Percentiles rank a stretch among this genome's conserved stretches.
These are phyloP conservation scores for Termitomyces sp. DNA, from an alignment of 768 basidiomycete species.

Conservation along the genomic window DNA sequence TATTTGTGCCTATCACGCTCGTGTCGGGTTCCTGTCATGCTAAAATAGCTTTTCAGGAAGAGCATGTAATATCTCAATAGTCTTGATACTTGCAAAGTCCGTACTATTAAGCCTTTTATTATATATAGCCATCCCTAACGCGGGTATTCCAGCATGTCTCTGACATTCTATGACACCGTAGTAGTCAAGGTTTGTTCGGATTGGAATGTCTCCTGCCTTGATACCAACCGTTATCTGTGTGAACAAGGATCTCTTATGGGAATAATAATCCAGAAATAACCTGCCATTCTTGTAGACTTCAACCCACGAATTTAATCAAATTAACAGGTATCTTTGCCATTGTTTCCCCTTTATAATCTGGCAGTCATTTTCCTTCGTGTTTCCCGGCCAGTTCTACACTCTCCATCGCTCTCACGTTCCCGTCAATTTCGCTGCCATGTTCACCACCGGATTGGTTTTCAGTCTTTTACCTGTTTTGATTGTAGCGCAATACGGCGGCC, in stretches of 20 bases:
- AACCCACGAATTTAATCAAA: background rate
- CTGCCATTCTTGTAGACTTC: background rate
- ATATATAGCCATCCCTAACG: background rate
- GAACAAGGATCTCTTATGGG: slow-evolving; percentile 4
- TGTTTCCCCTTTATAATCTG: background rate
- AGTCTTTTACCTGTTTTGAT: slow-evolving; percentile 27
- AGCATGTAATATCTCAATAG: background rate
- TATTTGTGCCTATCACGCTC: background rate
- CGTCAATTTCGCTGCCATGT: slow-evolving; percentile 14
- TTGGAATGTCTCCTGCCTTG: background rate
- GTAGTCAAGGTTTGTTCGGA: background rate
- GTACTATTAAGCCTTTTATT: background rate
- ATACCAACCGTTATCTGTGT: background rate
- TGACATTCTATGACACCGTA: background rate
- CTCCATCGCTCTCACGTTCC: background rate
- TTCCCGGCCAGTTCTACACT: background rate
- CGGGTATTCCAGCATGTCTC: background rate
- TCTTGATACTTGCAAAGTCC: background rate
- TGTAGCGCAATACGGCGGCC: slow-evolving; percentile 30
- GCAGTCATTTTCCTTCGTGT: background rate
- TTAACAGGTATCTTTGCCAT: background rate
- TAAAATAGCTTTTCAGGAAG: background rate
- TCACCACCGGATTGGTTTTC: slow-evolving; percentile 19
- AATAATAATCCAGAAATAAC: background rate
- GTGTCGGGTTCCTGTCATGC: background rate